phyloP scores from a whole-genome alignment of 169 alveolate species.

The Blepharisma undulans region DNA sequence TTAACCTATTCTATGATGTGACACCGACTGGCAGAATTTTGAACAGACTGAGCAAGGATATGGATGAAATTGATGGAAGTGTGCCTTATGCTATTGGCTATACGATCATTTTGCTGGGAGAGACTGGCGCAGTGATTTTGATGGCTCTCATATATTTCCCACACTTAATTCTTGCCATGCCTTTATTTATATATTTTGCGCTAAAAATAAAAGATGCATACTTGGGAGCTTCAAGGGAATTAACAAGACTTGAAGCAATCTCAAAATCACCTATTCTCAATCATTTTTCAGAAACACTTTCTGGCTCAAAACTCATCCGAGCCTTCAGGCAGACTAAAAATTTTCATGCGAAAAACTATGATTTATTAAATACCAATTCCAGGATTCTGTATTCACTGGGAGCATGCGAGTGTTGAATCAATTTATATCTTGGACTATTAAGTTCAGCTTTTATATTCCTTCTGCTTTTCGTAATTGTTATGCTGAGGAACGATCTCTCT shows the following conservation, averaged over 20 bases:
- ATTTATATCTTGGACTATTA: not conserved
- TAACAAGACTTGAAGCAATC: constrained; percentile 42
- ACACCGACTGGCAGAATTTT: constrained; percentile 87
- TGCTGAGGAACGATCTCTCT: not conserved
- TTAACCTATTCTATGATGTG: constrained; percentile 74
- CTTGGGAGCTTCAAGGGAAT: not conserved
- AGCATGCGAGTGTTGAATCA: not conserved
- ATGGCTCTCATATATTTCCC: not conserved
- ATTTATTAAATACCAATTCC: not conserved
- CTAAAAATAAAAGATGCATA: not conserved
- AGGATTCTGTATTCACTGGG: not conserved
- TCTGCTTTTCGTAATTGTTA: not conserved
- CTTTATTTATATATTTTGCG: not conserved
- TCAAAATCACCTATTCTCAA: constrained; percentile 76
- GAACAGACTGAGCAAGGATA: constrained; percentile 74
- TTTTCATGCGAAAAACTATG: not conserved
- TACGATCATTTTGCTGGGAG: too few relatives aligned
- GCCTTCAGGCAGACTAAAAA: constrained; percentile 60
- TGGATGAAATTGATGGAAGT: constrained; percentile 42
- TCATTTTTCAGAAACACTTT: constrained; percentile 55
- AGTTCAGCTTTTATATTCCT: not conserved
- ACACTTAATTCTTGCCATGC: not conserved
- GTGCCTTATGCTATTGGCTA: not conserved
- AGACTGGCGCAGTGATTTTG: not conserved
- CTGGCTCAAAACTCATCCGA: constrained; percentile 69